Percentiles rank a stretch among this genome's conserved stretches.
Conservation (phyloP, 2,329 filamentous ascomycete species). For the Phialemonium atrogriseum region DNA sequence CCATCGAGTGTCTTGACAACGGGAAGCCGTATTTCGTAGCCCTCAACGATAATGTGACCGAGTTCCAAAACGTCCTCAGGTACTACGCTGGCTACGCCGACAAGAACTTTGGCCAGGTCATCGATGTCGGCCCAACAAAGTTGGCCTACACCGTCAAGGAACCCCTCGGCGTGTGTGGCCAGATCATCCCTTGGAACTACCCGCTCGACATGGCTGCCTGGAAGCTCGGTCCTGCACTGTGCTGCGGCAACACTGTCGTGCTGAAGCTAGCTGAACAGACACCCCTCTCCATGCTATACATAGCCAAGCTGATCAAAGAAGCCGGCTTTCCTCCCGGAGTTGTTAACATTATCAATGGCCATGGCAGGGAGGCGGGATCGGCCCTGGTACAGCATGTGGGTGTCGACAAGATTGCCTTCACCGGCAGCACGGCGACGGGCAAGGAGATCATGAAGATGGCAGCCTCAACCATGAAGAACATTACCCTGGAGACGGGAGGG, state of each 20-base stretch:
- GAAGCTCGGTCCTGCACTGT: slow-evolving; percentile 66
- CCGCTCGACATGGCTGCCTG: slow-evolving; percentile 68
- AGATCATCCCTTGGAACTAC: slow-evolving; percentile 78
- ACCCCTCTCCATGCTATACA: slow-evolving; percentile 51
- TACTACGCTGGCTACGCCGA: slow-evolving; percentile 78
- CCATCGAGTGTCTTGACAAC: slow-evolving; percentile 69
- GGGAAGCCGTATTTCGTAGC: slow-evolving; percentile 66
- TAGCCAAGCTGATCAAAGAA: slow-evolving; percentile 59
- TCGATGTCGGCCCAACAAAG: slow-evolving; percentile 61
- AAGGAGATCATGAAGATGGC: slow-evolving; percentile 67
- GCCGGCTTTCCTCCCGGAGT: slow-evolving; percentile 71
- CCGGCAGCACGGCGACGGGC: slow-evolving; percentile 60
- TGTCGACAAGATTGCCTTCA: slow-evolving; percentile 66
- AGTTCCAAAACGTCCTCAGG: slow-evolving; percentile 42
- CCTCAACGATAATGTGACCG: slow-evolving; percentile 52
- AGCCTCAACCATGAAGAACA: slow-evolving; percentile 51
- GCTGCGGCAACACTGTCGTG: slow-evolving; percentile 55
- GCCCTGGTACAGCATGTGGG: slow-evolving; percentile 55
- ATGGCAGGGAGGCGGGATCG: slow-evolving; percentile 56
- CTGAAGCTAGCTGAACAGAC: slow-evolving; percentile 59
- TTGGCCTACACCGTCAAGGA: slow-evolving; percentile 70
- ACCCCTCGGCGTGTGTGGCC: slow-evolving; percentile 68
- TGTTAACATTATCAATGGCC: slow-evolving; percentile 63
- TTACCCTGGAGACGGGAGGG: slow-evolving; percentile 54
- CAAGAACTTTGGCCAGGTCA: slow-evolving; percentile 72